Evolutionary conservation across 2,329 filamentous ascomycete species (phyloP).

Genomic region (Aspergillus sp.): DNA sequence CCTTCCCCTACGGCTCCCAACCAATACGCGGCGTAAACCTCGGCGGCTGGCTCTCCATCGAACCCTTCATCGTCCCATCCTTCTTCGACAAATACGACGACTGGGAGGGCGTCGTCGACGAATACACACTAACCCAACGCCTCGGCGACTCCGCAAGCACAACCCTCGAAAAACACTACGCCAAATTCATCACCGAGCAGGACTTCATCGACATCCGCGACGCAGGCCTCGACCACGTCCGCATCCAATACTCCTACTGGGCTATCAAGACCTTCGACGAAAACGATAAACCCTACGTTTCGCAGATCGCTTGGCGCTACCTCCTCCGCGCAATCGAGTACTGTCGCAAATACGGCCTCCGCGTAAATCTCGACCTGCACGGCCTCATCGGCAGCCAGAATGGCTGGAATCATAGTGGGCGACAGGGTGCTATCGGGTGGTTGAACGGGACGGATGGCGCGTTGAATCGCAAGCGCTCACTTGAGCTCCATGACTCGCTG

Average conservation of each 20-base stretch:
- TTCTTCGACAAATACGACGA: slow-evolving; percentile 65
- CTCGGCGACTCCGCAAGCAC: slow-evolving; percentile 61
- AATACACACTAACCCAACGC: slow-evolving; percentile 69
- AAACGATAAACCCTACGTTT: slow-evolving; percentile 71
- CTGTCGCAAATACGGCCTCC: slow-evolving; percentile 82
- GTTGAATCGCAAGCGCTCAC: slow-evolving; percentile 69
- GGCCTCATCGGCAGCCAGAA: slow-evolving; percentile 91
- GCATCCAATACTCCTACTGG: slow-evolving; percentile 95
- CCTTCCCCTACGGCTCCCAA: slow-evolving; percentile 70
- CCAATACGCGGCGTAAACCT: slow-evolving; percentile 87
- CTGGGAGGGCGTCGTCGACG: slow-evolving; percentile 67
- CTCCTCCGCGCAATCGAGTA: slow-evolving; percentile 89
- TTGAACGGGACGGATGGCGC: slow-evolving; percentile 81
- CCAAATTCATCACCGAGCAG: slow-evolving; percentile 74
- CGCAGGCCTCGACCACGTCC: slow-evolving; percentile 92
- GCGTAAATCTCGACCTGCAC: slow-evolving; percentile 89
- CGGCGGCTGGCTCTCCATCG: slow-evolving; percentile 87
- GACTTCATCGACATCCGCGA: slow-evolving; percentile 78
- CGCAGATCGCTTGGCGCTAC: slow-evolving; percentile 85
- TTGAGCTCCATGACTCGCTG: slow-evolving; percentile 80
- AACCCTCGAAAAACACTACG: slow-evolving; percentile 84
- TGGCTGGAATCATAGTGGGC: slow-evolving; percentile 94
- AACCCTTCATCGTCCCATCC: slow-evolving; percentile 93
- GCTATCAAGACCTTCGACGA: slow-evolving; percentile 71
- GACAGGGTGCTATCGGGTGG: slow-evolving; percentile 75